Conservation (phyloP, 1,139 yeast species). For the Diutina catenulata region DNA sequence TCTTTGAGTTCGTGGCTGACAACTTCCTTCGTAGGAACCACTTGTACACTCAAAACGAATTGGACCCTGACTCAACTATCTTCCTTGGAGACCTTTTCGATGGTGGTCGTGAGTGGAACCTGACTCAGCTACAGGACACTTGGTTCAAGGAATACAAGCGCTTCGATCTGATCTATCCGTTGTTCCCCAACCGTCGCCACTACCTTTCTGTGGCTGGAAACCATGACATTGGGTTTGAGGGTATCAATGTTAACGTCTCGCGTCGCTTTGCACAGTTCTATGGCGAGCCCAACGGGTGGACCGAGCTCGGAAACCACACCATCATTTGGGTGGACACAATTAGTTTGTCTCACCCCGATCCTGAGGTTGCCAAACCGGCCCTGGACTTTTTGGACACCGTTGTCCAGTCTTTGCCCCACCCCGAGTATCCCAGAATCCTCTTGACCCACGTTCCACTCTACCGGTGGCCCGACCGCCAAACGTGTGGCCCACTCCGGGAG, state of each 20-base stretch:
- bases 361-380: slow-evolving; percentile 15
- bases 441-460: slow-evolving; percentile 74
- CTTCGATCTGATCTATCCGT: slow-evolving; percentile 52
- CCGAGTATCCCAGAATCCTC: slow-evolving; percentile 49
- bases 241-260: slow-evolving; percentile 38
- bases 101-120: slow-evolving; percentile 85
- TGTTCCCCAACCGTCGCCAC: slow-evolving; percentile 34
- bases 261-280: slow-evolving; percentile 59
- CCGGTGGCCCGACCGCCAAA: slow-evolving; percentile 38
- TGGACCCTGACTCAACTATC: slow-evolving; percentile 66
- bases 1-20: slow-evolving; percentile 47
- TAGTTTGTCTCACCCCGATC: slow-evolving; percentile 44
- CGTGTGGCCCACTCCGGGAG: slow-evolving; percentile 65
- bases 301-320: slow-evolving; percentile 62
- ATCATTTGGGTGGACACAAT: slow-evolving; percentile 72
- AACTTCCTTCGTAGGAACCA: slow-evolving; percentile 73
- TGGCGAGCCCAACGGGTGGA: slow-evolving; percentile 53
- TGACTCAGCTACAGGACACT: slow-evolving; percentile 20
- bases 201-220: slow-evolving; percentile 74
- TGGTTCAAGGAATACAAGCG: slow-evolving; percentile 72
- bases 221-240: slow-evolving; percentile 91
- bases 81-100: slow-evolving; percentile 90
- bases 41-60: slow-evolving; percentile 40
- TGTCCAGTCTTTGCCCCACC: slow-evolving; percentile 12
- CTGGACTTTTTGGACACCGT: slow-evolving; percentile 15